Conservation (phyloP, 2,329 filamentous ascomycete species). For the Thielaviopsis cerberus region DNA sequence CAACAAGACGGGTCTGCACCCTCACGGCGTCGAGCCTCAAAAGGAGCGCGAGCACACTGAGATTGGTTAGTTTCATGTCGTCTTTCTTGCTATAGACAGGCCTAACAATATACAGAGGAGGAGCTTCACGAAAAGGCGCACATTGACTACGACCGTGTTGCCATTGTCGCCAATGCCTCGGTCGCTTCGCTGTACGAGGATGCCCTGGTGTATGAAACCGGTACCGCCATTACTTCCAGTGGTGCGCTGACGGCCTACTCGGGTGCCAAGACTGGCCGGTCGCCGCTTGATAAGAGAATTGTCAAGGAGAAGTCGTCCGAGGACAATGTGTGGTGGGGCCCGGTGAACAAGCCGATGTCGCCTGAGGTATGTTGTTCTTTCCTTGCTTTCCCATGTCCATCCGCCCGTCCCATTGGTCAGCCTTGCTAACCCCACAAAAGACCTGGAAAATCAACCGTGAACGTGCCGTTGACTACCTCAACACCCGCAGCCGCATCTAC, state of each 20-base stretch:
- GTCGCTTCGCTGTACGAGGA: conserved; percentile 96
- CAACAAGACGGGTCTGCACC: conserved; percentile 87
- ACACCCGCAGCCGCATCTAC: conserved; percentile 97
- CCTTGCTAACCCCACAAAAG: conserved; percentile 28
- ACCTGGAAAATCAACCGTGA: conserved; percentile 99
- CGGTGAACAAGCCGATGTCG: conserved; percentile 97
- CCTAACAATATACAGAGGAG: conserved; percentile 39
- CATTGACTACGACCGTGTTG: conserved; percentile 97
- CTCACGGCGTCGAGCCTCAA: conserved; percentile 71
- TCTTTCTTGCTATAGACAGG: not conserved
- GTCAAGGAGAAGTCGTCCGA: conserved; percentile 81
- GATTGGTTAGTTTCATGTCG: conserved; percentile 35
- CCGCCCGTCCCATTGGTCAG: not conserved
- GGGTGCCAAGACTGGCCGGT: conserved; percentile 92
- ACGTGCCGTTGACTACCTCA: conserved; percentile 95
- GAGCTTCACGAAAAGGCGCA: conserved; percentile 93
- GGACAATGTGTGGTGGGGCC: conserved; percentile 95
- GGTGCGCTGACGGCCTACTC: conserved; percentile 95
- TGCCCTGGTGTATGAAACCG: conserved; percentile 86
- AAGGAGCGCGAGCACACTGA: conserved; percentile 64
- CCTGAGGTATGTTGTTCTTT: conserved; percentile 49
- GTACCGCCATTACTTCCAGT: conserved; percentile 88
- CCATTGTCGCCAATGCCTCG: conserved; percentile 90
- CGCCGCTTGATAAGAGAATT: conserved; percentile 91
- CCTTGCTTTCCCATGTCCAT: not conserved